Base-by-base conservation (phyloP, 129 eudicot species). In the Deinandra increscens region DNA sequence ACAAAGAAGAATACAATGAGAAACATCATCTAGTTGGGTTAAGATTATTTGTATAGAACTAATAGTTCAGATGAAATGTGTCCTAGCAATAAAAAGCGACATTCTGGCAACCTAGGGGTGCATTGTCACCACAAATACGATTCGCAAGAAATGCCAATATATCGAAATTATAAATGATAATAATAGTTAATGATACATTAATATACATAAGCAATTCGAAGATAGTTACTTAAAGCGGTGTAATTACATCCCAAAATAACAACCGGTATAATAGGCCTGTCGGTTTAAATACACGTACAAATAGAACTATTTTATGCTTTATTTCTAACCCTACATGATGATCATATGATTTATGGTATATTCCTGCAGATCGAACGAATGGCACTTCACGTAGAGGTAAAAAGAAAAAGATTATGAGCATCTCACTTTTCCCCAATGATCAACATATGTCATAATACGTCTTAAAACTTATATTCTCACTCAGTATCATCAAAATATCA, bases 381-480 rank as follows among this genome's bases (percentile, higher is more conserved):
- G 42, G 54, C 29, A 66, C 26, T 29, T 46, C 6, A 29, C 23
- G 45, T 45, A 26, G 14, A 29, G 22, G 42, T 33, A 7, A 7
- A 33, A 33, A 31, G 31, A 26, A 60, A 4, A 34, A 60, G 11
- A 60, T 60, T 33, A n/a, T n/a, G 43, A 5, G 38, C 26, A n/a
- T 43, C 71, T 67, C 15, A 67, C 31, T 31, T 3, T 64, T 45
- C 72, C 15, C 60, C 60, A 48, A 68, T 46, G 0, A 49, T 18
- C 45, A 67, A 33, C 31, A 23, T 22, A 14, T 48, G 60, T 10
- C 44, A 68, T 55, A 55, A 26, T 10, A 55, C 34, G 4, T 55
- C 64, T 26, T 3, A 58, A 58, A 58, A 36, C 38, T 58, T 58
- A 29, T 29, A 58, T 58, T 58, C 56, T 17, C 26, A 18, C 26